phyloP scores from a whole-genome alignment of 2,329 filamentous ascomycete species.

The Ophiostoma fasciatum region DNA sequence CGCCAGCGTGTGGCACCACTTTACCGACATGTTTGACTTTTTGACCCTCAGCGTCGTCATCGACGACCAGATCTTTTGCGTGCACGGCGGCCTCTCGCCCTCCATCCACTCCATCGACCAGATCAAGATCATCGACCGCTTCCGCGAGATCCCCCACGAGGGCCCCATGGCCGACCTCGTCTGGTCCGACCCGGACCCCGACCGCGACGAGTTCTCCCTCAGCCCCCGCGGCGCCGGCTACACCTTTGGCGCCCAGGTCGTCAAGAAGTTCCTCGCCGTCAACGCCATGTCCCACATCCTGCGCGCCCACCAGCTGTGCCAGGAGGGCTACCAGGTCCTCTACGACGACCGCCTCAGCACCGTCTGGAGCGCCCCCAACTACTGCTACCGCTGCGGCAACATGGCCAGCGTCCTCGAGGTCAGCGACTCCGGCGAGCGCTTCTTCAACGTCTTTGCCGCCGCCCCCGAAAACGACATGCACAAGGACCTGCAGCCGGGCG shows the following conservation, averaged over 20 bases:
- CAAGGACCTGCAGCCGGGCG: constrained; percentile 59
- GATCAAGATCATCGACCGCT: constrained; percentile 98
- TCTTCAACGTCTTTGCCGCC: constrained; percentile 96
- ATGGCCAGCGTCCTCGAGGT: constrained; percentile 96
- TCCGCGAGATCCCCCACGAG: constrained; percentile 96
- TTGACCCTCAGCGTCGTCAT: constrained; percentile 93
- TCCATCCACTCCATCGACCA: constrained; percentile 98
- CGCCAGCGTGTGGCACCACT: constrained; percentile 98
- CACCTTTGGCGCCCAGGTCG: constrained; percentile 93
- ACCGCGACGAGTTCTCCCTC: constrained; percentile 90
- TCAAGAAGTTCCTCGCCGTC: constrained; percentile 94
- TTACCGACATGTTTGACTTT: constrained; percentile 99
- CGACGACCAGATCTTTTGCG: constrained; percentile 97
- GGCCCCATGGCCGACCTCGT: constrained; percentile 99
- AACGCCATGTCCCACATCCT: constrained; percentile 97
- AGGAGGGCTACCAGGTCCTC: constrained; percentile 93
- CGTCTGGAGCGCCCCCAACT: constrained; percentile 96
- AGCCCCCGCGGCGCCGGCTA: constrained; percentile 90
- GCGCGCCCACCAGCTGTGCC: constrained; percentile 93
- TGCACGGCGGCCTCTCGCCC: constrained; percentile 78
- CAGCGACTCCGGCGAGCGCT: constrained; percentile 79
- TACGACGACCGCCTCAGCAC: constrained; percentile 92
- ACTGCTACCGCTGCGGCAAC: constrained; percentile 91
- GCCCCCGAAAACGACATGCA: constrained; percentile 90
- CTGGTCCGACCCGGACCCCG: constrained; percentile 96